These are phyloP conservation scores for Cladobotryum protrusum DNA, from an alignment of 2,329 filamentous ascomycete species.

Conservation along the genomic window DNA sequence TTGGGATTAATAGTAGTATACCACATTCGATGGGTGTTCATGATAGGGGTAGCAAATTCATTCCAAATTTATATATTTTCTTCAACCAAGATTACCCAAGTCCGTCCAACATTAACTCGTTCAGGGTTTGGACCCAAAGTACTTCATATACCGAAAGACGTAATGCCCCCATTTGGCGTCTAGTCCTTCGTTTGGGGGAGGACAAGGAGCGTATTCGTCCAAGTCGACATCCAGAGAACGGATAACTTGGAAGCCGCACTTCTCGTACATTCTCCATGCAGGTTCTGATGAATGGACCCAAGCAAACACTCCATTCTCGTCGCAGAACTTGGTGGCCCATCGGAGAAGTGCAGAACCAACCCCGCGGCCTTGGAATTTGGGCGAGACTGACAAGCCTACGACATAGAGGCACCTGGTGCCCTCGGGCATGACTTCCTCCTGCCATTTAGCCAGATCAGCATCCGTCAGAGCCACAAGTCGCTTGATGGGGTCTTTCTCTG, in stretches of 20 bases:
- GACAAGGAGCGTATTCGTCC: constrained; percentile 24
- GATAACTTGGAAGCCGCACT: constrained; percentile 24
- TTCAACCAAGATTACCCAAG: too few relatives aligned
- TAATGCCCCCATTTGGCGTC: constrained; percentile 27
- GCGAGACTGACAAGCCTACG: constrained; percentile 25
- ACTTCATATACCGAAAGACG: constrained; percentile 29
- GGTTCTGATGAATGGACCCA: constrained; percentile 32
- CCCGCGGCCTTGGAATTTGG: constrained; percentile 24
- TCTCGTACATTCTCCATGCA: constrained; percentile 24
- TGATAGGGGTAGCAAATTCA: too few relatives aligned
- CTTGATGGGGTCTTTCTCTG: constrained; percentile 20
- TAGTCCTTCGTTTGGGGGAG: constrained; percentile 19
- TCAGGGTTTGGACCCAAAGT: constrained; percentile 11
- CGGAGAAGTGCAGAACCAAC: constrained; percentile 26
- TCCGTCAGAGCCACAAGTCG: constrained; percentile 25
- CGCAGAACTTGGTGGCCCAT: constrained; percentile 26
- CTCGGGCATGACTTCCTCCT: constrained; percentile 25
- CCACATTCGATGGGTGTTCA: too few relatives aligned
- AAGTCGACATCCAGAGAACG: constrained; percentile 24
- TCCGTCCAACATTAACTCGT: too few relatives aligned
- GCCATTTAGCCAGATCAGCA: constrained; percentile 26
- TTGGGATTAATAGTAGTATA: too few relatives aligned
- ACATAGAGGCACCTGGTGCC: constrained; percentile 28
- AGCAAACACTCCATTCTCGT: constrained; percentile 22
- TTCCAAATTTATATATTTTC: too few relatives aligned